phyloP scores from a whole-genome alignment of 257 asterid genomes.

The Salvia miltiorrhiza region DNA sequence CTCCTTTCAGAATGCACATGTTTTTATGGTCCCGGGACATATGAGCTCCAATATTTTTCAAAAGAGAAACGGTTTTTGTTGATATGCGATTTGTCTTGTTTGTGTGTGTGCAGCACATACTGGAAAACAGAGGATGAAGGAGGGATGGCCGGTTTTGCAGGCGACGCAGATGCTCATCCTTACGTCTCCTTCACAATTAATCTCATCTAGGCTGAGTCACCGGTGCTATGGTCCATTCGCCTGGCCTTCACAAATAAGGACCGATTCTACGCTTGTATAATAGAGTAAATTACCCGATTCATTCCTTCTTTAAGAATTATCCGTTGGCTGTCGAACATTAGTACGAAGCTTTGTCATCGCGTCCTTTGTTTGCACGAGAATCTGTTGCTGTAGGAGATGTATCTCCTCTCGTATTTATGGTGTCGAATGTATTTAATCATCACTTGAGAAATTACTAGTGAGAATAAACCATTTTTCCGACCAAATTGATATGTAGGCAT shows the following conservation, averaged over 20 bases:
- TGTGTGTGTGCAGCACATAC: conserved; percentile 54
- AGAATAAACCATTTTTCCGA: conserved; percentile 8
- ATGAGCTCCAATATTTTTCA: background rate
- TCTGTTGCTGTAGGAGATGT: conserved; percentile 4
- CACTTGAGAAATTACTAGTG: conserved; percentile 1
- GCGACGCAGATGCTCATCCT: conserved; percentile 72
- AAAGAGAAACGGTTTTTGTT: conserved; percentile 3
- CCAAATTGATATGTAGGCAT: conserved; percentile 1
- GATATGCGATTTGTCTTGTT: conserved; percentile 14
- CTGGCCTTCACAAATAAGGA: conserved; percentile 30
- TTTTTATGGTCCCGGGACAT: conserved; percentile 26
- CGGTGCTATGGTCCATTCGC: conserved; percentile 31
- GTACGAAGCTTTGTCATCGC: conserved; percentile 5
- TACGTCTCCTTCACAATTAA: conserved; percentile 87
- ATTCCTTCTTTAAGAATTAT: conserved; percentile 11
- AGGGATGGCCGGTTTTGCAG: conserved; percentile 62
- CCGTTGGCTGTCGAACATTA: conserved; percentile 14
- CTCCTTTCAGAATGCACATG: conserved; percentile 8
- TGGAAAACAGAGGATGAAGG: conserved; percentile 88
- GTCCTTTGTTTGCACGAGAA: background rate
- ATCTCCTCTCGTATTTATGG: background rate
- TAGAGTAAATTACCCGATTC: conserved; percentile 30
- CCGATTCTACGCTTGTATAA: conserved; percentile 34
- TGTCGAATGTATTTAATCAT: conserved; percentile 12
- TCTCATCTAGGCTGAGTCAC: conserved; percentile 48